Percentiles rank a stretch among this genome's conserved stretches.
Conservation (phyloP, 2,329 filamentous ascomycete species). For the Didymella pomorum region DNA sequence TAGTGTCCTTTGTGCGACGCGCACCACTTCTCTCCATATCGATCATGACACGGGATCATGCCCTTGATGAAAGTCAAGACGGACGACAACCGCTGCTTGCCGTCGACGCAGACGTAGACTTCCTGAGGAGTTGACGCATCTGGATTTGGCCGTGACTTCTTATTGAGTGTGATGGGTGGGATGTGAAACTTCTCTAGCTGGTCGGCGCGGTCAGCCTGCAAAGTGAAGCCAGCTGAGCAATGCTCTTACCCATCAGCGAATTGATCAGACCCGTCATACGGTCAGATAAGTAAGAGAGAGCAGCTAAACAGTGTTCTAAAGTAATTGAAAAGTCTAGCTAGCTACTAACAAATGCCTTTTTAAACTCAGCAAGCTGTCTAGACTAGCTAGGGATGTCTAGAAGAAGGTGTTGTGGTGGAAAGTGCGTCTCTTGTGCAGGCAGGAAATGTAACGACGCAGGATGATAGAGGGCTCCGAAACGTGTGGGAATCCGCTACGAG, state of each 20-base stretch:
- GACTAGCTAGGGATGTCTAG: neutral
- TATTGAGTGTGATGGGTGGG: conserved; percentile 59
- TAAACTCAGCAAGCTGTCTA: neutral
- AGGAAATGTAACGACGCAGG: too few relatives aligned
- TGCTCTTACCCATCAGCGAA: conserved; percentile 44
- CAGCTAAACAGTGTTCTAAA: neutral
- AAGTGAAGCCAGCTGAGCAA: neutral
- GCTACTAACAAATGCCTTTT: neutral
- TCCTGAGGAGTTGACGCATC: conserved; percentile 23
- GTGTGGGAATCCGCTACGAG: too few relatives aligned
- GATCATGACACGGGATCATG: conserved; percentile 55
- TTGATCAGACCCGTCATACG: conserved; percentile 47
- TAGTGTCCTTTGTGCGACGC: conserved; percentile 4
- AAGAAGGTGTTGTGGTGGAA: neutral
- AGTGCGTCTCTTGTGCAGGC: neutral
- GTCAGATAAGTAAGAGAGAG: conserved; percentile 26
- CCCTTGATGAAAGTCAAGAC: conserved; percentile 56
- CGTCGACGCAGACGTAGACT: conserved; percentile 55
- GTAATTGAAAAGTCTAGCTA: neutral
- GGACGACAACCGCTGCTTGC: conserved; percentile 59
- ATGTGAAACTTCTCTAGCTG: conserved; percentile 54
- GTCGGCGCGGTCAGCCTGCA: neutral
- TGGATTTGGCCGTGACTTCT: conserved; percentile 25
- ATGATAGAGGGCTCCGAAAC: too few relatives aligned
- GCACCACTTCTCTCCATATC: conserved; percentile 54